Percentiles rank a stretch among this genome's conserved stretches.
Conservation (phyloP, 2,329 filamentous ascomycete genomes). For the Alternaria tenuissima region DNA sequence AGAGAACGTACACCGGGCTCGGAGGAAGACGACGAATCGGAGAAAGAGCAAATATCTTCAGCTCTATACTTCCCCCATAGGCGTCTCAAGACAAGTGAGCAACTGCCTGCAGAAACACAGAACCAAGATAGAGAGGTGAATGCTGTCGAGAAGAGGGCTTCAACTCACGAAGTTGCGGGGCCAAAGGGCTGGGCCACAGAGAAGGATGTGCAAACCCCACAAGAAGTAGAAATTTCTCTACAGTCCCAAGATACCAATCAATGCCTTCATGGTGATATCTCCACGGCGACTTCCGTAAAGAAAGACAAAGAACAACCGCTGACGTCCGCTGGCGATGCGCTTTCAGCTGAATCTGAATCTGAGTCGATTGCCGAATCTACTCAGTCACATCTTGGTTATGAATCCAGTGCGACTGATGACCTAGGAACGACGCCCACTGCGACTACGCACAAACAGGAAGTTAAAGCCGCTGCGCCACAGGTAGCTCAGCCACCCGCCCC, state of each 20-base stretch:
- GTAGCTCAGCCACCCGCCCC: constrained; percentile 62
- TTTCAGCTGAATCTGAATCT: constrained; percentile 53
- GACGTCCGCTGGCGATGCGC: constrained; percentile 34
- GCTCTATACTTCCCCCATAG: constrained; percentile 84
- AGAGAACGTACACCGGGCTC: constrained; percentile 40
- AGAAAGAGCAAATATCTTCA: constrained; percentile 86
- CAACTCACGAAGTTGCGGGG: constrained; percentile 39
- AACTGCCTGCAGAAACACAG: constrained; percentile 35
- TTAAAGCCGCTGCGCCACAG: constrained; percentile 38
- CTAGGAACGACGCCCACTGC: constrained; percentile 52
- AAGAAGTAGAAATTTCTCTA: constrained; percentile 70
- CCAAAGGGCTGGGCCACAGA: constrained; percentile 39
- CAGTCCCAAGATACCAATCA: constrained; percentile 68
- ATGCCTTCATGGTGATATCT: constrained; percentile 67
- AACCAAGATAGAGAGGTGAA: constrained; percentile 37
- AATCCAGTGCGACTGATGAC: constrained; percentile 64
- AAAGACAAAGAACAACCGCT: constrained; percentile 53
- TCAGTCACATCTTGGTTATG: constrained; percentile 58
- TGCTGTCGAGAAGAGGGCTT: constrained; percentile 34
- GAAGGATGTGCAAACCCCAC: constrained; percentile 46
- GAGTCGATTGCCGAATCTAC: constrained; percentile 54
- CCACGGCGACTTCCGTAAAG: constrained; percentile 50
- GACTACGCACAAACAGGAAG: constrained; percentile 39
- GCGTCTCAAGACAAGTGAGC: constrained; percentile 56
- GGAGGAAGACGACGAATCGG: constrained; percentile 67